Evolutionary conservation across 306 rosid species (phyloP), one percentile per base, ranked within the genome.

Genomic region (Aeschynomene evenia): DNA sequence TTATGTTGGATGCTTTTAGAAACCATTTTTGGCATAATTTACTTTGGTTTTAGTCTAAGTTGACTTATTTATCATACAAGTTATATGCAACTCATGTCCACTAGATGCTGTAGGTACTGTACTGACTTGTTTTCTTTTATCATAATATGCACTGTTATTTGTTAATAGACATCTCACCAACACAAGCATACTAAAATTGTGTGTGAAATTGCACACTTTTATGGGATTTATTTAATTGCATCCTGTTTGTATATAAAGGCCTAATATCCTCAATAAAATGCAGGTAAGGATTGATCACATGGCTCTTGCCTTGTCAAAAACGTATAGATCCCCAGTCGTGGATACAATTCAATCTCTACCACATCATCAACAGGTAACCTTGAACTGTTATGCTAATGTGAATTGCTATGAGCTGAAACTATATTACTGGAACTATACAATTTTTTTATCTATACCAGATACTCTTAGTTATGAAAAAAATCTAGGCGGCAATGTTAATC

Each of bases 341-440:
- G 96, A 90, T 70, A 91, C 94, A 37, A 87, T 94, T 77, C 96
- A 85, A 73, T 82, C 95, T 76, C 92, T 94, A 66, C 99, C 99
- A 22, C 99, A 85, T 70, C 96, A 94, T 85, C 99, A 94, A 68
- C 97, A 92, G 93, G 98, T 92, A 85, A 75, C 15, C 62, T 33
- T 79, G 61, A 63, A 78, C 73, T 13, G 61, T 62, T 58, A 42
- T 28, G 58, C 55, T 29, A 20, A 20, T 53, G 23, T 66, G 36
- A 73, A 39, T 15, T 48, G 15, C 28, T 28, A 9, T 42, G 64
- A 28, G 21, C 42, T 46, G 29, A 37, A 56, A 18, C 39, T 26
- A 14, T 43, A 14, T 63, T 48, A 39, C 12, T 13, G 19, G 19
- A 71, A 63, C 28, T 18, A 18, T 20, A 54, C 42, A 13, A 13